Evolutionary conservation across 805 yeast species (phyloP).

Genomic region (Yarrowia sp.): DNA sequence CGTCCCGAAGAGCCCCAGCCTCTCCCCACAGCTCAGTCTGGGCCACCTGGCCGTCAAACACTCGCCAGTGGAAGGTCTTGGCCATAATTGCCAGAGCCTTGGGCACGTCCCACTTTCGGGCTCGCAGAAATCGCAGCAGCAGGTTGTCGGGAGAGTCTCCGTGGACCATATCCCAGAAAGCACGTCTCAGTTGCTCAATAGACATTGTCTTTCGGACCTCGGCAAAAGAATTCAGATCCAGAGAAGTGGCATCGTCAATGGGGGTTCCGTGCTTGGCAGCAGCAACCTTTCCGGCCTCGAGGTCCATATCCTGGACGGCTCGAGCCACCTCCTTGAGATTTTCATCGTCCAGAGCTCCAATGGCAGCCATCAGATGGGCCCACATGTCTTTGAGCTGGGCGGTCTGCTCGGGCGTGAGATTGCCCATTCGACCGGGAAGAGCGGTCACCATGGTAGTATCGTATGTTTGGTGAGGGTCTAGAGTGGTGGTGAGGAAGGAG

Average conservation of each 20-base stretch:
- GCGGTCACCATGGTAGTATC: background rate
- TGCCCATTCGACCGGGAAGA: conserved; percentile 51
- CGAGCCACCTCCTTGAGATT: conserved; percentile 21
- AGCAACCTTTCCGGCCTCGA: conserved; percentile 12
- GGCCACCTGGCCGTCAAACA: conserved; percentile 65
- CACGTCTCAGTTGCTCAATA: conserved; percentile 55
- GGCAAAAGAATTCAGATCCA: conserved; percentile 21
- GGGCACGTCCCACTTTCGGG: conserved; percentile 83
- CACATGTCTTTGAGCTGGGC: conserved; percentile 52
- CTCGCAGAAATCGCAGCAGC: conserved; percentile 77
- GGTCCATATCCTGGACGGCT: conserved; percentile 13
- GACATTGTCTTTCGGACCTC: conserved; percentile 30
- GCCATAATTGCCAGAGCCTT: conserved; percentile 73
- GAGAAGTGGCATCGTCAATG: background rate
- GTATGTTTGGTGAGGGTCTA: background rate
- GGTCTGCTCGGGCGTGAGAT: conserved; percentile 51
- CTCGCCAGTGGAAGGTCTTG: conserved; percentile 77
- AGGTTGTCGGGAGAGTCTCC: conserved; percentile 84
- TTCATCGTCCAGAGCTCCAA: conserved; percentile 29
- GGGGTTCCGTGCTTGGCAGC: background rate
- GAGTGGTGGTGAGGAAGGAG: background rate
- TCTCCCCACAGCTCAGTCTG: conserved; percentile 75
- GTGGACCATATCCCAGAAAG: conserved; percentile 68
- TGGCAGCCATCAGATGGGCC: conserved; percentile 46
- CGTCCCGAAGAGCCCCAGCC: conserved; percentile 58